Base-by-base conservation (phyloP, 345 rosid genomes). In the Gossypium mustelinum region DNA sequence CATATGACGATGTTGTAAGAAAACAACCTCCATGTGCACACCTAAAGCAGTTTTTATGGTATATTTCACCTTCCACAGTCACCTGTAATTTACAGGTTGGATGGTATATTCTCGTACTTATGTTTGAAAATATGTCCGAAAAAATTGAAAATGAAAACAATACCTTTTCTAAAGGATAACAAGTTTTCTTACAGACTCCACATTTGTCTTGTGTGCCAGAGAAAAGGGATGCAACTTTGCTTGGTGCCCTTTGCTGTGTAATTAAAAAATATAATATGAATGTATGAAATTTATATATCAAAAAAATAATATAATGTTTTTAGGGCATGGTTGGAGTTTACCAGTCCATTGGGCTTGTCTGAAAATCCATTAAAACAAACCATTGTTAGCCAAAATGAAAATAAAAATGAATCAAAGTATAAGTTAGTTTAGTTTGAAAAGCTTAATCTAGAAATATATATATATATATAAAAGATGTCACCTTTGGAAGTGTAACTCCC, bases 191-290 rank as follows among this genome's bases (percentile, higher is more conserved):
- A 65, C 98, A 90, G 25, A 87, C 74, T 34, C 91, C 79, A 39
- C 98, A 93, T 84, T 93, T 93, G 72, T 93, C 97, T 55, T 85
- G 91, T 68, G 98, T 93, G 73, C 97, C 94, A 68, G 85, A 86
- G 89, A 93, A 93, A 82, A 86, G 47, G 73, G 91, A 81, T 0
- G 97, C 89, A 34, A 92, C 80, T 80, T 84, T 90, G 79, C 94
- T 92, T 54, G 94, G 89, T 2, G 91, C 80, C 86, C 89, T 88
- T 20, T 84, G 66, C 96, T 92, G 92, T 45, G 9, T 34, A 34
- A 34, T 34, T 34, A 18, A 29, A 63, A 3, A 41, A 43, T 20
- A 56, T 22, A 5, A 17, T 7, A 34, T 13, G 9, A 55, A 58
- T 12, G 9, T 12, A 20, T 20, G 27, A 1, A 20, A 34, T 34